Evolutionary conservation across 208 protist species (phyloP).

Genomic region (Trichomonas vaginalis): DNA sequence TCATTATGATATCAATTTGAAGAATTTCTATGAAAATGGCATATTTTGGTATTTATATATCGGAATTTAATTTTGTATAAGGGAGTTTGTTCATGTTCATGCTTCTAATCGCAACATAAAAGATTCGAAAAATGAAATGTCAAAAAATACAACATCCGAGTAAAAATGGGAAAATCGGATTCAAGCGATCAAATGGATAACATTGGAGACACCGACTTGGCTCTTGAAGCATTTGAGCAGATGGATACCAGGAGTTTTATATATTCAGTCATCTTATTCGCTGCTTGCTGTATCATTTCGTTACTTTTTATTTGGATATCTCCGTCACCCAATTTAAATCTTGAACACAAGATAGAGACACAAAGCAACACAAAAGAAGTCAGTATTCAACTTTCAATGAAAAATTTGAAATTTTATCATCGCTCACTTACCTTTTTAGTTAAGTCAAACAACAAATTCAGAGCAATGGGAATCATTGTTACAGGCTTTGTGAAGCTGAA

Average conservation of each 20-base stretch:
- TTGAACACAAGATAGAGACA: not conserved
- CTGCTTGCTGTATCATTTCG: not conserved
- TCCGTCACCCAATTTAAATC: not conserved
- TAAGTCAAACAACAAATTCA: not conserved
- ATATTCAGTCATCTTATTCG: not conserved
- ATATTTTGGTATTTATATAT: too few relatives aligned
- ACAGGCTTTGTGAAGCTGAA: not conserved
- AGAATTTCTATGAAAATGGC: too few relatives aligned
- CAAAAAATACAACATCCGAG: too few relatives aligned
- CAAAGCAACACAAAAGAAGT: not conserved
- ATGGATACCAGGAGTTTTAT: not conserved
- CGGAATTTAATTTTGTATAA: too few relatives aligned
- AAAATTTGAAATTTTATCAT: not conserved
- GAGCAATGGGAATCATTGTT: not conserved
- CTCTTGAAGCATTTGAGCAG: not conserved
- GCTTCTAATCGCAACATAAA: too few relatives aligned
- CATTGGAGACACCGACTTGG: too few relatives aligned
- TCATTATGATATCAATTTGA: too few relatives aligned
- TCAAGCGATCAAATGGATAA: too few relatives aligned
- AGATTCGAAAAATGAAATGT: too few relatives aligned
- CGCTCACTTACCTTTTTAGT: not conserved
- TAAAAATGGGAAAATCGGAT: too few relatives aligned
- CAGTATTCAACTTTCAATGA: not conserved
- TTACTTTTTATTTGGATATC: not conserved
- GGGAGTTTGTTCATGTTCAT: too few relatives aligned